A percentile compares a stretch with the other conserved stretches of the same genome.
Conservation (phyloP, 768 basidiomycete genomes). For the Tylopilus cervinicoccineus region DNA sequence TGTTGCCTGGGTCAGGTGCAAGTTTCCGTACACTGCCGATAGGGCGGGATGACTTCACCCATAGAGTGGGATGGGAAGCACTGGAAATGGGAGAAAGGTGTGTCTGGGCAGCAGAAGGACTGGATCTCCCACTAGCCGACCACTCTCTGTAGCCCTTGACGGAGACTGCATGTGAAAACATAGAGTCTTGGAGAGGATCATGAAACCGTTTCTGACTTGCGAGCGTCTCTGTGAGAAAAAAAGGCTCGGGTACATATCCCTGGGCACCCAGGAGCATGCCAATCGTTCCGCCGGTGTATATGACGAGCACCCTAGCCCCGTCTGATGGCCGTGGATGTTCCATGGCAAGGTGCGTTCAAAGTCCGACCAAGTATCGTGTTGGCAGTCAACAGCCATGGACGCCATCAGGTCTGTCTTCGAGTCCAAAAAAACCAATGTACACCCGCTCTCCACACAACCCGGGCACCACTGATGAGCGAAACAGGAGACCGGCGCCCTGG, state of each 20-base stretch:
- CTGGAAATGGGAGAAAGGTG: conserved; percentile 1
- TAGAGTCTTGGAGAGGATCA: conserved; percentile 82
- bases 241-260: conserved; percentile 83
- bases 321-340: conserved; percentile 48
- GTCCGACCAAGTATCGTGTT: not conserved
- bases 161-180: conserved; percentile 77
- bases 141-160: conserved; percentile 79
- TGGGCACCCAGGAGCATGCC: conserved; percentile 78
- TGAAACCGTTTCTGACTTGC: conserved; percentile 84
- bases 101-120: conserved; percentile 30
- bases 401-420: conserved; percentile 29
- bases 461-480: conserved; percentile 2
- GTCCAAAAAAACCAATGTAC: conserved; percentile 20
- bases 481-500: conserved; percentile 50
- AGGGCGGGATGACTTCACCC: conserved; percentile 68
- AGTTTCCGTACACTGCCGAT: conserved; percentile 47
- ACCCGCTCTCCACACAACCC: not conserved
- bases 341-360: conserved; percentile 33
- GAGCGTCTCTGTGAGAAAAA: conserved; percentile 82
- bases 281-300: conserved; percentile 90
- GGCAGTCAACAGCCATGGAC: conserved; percentile 15
- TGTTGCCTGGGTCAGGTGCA: conserved; percentile 24
- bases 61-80: conserved; percentile 37
- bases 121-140: conserved; percentile 61
- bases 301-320: conserved; percentile 79